Conservation (phyloP, 441 rosid genomes). For the Eruca vesicaria region DNA sequence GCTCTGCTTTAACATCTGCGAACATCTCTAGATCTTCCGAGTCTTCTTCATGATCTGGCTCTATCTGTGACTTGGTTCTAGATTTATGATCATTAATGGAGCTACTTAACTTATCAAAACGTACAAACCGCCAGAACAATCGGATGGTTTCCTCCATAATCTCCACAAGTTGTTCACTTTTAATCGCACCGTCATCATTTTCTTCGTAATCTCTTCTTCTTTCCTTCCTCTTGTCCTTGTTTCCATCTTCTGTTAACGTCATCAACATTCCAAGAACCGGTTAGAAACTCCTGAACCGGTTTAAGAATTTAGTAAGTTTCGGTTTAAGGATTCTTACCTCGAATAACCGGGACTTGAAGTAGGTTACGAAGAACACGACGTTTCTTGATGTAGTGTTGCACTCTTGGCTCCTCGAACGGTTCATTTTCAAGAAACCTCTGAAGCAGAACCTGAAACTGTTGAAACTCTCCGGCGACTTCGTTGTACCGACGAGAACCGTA, state of each 20-base stretch:
- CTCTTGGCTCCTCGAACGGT: slow-evolving; percentile 77
- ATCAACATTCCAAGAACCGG: slow-evolving; percentile 4
- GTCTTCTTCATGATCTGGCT: slow-evolving; percentile 52
- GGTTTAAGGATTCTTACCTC: slow-evolving; percentile 49
- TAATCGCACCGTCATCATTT: slow-evolving; percentile 40
- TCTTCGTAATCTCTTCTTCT: slow-evolving; percentile 36
- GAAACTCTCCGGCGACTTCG: slow-evolving; percentile 87
- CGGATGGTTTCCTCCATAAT: slow-evolving; percentile 91
- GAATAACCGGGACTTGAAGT: slow-evolving; percentile 86
- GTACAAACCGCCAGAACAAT: slow-evolving; percentile 74
- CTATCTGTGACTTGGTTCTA: slow-evolving; percentile 33
- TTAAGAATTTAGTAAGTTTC: background rate
- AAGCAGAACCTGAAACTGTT: slow-evolving; percentile 81
- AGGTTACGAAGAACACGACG: slow-evolving; percentile 76
- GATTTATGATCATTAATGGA: slow-evolving; percentile 35
- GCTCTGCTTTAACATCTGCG: slow-evolving; percentile 48
- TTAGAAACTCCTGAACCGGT: background rate
- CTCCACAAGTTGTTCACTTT: slow-evolving; percentile 66
- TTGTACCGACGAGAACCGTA: slow-evolving; percentile 52
- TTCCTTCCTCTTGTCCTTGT: slow-evolving; percentile 44
- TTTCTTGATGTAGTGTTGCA: slow-evolving; percentile 64
- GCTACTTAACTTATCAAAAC: slow-evolving; percentile 68
- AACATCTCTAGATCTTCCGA: slow-evolving; percentile 58
- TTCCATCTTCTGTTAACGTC: slow-evolving; percentile 44
- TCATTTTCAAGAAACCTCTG: slow-evolving; percentile 91